Evolutionary conservation across 805 yeast genomes (phyloP), one percentile per base, ranked within the genome.

Genomic region (Candida quercuum): DNA sequence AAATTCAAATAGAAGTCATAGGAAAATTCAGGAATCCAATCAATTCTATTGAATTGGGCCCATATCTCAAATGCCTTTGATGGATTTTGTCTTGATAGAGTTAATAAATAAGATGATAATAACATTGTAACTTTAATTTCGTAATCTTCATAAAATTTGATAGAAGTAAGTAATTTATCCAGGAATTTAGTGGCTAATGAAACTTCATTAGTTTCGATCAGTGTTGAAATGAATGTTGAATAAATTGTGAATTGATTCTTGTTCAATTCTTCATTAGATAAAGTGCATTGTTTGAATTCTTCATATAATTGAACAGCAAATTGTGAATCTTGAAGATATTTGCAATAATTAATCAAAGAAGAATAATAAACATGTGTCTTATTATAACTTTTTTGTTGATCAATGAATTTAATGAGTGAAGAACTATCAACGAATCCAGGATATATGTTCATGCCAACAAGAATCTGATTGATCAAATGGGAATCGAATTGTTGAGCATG

Each of bases 161-260:
- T 67, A 32, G 73, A 72, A 0, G 64, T 47, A 29, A 81, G 54
- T 6, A 81, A 62, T 28, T 67, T 62, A 51, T 81, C 84, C 48
- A 83, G 59, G 39, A 81, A 69, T 40, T 70, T 64, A 1, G 81
- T 68, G 4, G 86, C 79, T 28, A 70, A 47, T 8, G 64, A 61
- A 26, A 67, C 45, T 44, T 78, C 73, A 28, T 70, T 72, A 31
- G 74, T 72, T 36, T 63, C 60, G 11, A 77, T 66, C 37, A 82
- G 60, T 2, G 80, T 67, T 24, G 76, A 68, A 25, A 81, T 64
- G 40, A 78, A 59, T 30, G 63, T 56, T 1, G 76, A 59, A 50
- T 80, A 81, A 23, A 80, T 67, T 24, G 59, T 55, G 45, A 66
- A 72, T 46, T 75, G 78, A 25, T 64, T 52, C 3, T 52, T 43